Evolutionary conservation across 2,329 filamentous ascomycete species (phyloP).

Genomic region (Biscogniauxia marginata): DNA sequence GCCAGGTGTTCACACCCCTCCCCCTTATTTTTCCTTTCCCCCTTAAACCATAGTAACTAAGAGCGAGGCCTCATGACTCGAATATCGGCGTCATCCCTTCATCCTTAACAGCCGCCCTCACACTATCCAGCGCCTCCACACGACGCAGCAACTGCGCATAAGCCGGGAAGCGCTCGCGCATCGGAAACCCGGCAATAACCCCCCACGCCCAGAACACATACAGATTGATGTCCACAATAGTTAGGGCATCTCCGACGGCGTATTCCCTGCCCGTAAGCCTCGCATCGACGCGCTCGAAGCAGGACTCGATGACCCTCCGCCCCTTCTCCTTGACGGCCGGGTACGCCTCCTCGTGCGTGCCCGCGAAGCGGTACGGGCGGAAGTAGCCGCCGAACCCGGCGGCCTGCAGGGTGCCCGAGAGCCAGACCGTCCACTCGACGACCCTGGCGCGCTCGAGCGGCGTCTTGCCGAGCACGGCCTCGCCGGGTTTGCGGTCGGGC

Average conservation of each 20-base stretch:
- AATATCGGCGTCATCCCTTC: neutral
- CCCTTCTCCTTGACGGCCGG: slow-evolving; percentile 15
- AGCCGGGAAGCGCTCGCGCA: slow-evolving; percentile 14
- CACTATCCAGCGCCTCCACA: slow-evolving; percentile 12
- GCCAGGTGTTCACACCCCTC: too few relatives aligned
- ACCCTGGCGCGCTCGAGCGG: slow-evolving; percentile 25
- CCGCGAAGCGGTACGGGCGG: slow-evolving; percentile 29
- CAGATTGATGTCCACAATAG: slow-evolving; percentile 24
- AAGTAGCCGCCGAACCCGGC: slow-evolving; percentile 26
- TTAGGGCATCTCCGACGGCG: slow-evolving; percentile 20
- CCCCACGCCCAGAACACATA: slow-evolving; percentile 25
- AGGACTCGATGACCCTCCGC: slow-evolving; percentile 6
- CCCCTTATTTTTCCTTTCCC: too few relatives aligned
- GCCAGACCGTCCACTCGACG: slow-evolving; percentile 34
- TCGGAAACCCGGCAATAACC: slow-evolving; percentile 3
- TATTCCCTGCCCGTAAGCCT: slow-evolving; percentile 10
- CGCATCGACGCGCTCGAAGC: slow-evolving; percentile 20
- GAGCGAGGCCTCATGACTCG: too few relatives aligned
- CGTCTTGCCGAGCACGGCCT: slow-evolving; percentile 23
- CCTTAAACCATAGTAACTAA: neutral
- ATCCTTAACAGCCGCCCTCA: slow-evolving; percentile 8
- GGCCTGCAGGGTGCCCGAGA: slow-evolving; percentile 34
- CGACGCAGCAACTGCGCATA: slow-evolving; percentile 12
- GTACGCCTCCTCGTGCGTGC: slow-evolving; percentile 14
- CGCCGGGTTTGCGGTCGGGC: slow-evolving; percentile 2